Evolutionary conservation across 2,329 filamentous ascomycete genomes (phyloP), one percentile per base, ranked within the genome.

Genomic region (Ilyonectria sp.): DNA sequence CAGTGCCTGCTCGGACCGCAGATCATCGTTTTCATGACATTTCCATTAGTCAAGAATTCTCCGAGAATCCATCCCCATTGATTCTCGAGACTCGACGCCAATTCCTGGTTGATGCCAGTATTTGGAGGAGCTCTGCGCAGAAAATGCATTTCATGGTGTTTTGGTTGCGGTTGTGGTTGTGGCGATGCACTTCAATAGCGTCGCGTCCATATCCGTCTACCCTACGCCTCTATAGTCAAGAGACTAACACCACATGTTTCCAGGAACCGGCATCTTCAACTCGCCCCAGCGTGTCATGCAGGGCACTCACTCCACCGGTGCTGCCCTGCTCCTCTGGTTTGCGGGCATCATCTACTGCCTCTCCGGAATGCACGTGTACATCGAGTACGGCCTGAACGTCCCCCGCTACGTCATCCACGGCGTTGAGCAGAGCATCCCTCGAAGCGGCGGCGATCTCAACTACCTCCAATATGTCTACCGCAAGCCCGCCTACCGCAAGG

Each of bases 381-480:
- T 86, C 13, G 85, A 86, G 66, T 84, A 85, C 54, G 84, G 85
- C 2, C 78, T 86, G 19, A 84, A 83, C 33, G 79, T 85, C 31
- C 84, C 84, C 11, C 79, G 83, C 21, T 82, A 82, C 58, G 74
- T 78, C 23, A 79, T 82, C 35, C 74, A 80, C 17, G 81, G 80
- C 10, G 68, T 80, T 11, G 79, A 82, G 63, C 80, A 81, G 63
- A 78, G 77, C 31, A 81, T 85, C 2, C 83, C 84, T 8, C 78
- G 84, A 46, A 84, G 81, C 52, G 84, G 84, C 3, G 84, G 83
- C 23, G 84, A 85, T 62, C 81, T 85, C 63, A 84, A 86, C 69
- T 86, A 85, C 75, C 80, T 87, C 17, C 82, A 86, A 72, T 85
- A 83, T 60, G 79, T 86, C 31, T 85, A 81, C 66, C 77, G 75